Evolutionary conservation across 2,329 filamentous ascomycete species (phyloP), one percentile per base, ranked within the genome.

Genomic region (Colletotrichum sp.): DNA sequence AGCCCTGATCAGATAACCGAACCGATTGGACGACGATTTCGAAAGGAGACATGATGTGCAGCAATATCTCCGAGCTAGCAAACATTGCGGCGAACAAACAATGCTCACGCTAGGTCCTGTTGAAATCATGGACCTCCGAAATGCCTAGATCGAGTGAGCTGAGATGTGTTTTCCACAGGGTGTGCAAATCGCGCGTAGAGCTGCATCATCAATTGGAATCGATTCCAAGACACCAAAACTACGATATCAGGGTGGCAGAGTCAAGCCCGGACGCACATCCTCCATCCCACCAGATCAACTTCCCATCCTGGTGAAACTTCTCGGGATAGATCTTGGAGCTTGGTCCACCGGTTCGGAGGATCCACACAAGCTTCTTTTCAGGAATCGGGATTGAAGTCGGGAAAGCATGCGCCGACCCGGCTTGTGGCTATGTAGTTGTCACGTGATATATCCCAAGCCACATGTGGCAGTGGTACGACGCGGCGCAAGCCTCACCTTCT

Each of bases 351-450:
- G 68, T 72, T 74, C 62, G 63, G 57, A 36, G 34, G 62, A 57
- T 63, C 72, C 68, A 54, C 68, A 71, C 63, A 27, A 71, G 72
- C 68, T 71, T 71, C 62, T 62, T 67, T 43, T 47, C 18, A 55
- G 57, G 57, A 65, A n/a, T 47, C 64, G 43, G 69, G 55, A 57
- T 54, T 51, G 54, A 43, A 68, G 69, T 29, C 69, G 29, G 68
- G 13, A 61, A 64, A 55, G 69, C 31, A 36, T 63, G 54, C 70
- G 77, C 63, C 57, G n/a, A 54, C 21, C 24, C 15, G 36, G 24
- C 29, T n/a, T 51, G 61, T 47, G 66, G 66, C 24, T 47, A 12
- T 8, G 13, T 3, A 8, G 3, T 0, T 0, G 1, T 64, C 72
- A 73, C 68, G 34, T 73, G 62, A 36, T 5, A 13, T 7, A 2